These are phyloP conservation scores for Turritis glabra DNA, from an alignment of 345 rosid species.

Conservation along the genomic window DNA sequence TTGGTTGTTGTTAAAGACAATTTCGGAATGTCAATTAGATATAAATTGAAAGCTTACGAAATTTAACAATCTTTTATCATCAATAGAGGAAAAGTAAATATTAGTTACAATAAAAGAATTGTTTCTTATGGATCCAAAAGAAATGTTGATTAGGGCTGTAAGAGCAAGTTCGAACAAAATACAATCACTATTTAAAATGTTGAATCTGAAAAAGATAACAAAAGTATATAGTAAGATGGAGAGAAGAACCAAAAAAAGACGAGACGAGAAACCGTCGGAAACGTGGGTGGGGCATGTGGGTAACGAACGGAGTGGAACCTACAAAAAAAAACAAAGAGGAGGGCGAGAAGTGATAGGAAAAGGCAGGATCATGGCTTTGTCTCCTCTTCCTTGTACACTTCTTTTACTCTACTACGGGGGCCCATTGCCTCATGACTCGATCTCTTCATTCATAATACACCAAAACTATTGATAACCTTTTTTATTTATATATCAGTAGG, in stretches of 20 bases:
- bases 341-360: not conserved
- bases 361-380: constrained; percentile 33
- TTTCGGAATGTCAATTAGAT: no score
- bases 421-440: constrained; percentile 8
- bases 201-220: not conserved
- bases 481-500: not conserved
- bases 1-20: no score
- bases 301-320: constrained; percentile 31
- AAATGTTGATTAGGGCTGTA: not conserved
- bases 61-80: not conserved
- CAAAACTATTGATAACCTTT: not conserved
- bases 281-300: constrained; percentile 21
- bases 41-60: not conserved
- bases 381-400: constrained; percentile 35
- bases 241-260: not conserved
- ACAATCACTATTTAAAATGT: not conserved
- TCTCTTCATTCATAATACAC: not conserved
- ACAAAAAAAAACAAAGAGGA: not conserved
- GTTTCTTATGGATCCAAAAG: not conserved
- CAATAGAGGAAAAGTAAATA: not conserved
- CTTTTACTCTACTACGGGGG: constrained; percentile 35
- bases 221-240: not conserved
- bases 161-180: constrained; percentile 8
- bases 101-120: not conserved
- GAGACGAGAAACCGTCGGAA: not conserved